These are phyloP conservation scores for Sclerotinia nivalis DNA, from an alignment of 2,329 filamentous ascomycete species.

Conservation along the genomic window DNA sequence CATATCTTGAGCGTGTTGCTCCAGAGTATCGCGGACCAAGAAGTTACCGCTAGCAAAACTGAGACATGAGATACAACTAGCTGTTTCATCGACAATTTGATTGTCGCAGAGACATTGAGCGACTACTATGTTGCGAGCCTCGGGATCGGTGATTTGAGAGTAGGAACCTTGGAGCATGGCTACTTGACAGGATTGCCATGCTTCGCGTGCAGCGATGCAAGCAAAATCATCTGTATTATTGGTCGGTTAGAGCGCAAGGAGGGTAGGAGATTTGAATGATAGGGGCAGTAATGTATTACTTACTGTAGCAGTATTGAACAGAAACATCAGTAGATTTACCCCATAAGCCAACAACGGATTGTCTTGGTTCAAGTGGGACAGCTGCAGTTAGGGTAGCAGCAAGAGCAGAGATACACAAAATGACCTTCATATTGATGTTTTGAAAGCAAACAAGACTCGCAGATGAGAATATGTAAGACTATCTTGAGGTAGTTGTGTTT, in stretches of 20 bases:
- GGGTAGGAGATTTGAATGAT: rapidly evolving
- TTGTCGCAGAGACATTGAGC: conserved; percentile 7
- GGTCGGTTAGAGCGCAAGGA: neutral
- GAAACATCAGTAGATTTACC: neutral
- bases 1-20: neutral
- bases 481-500: neutral
- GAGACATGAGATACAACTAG: conserved; percentile 6
- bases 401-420: neutral
- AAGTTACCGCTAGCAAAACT: neutral
- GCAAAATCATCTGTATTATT: neutral
- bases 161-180: neutral
- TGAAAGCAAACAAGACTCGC: too few species aligned
- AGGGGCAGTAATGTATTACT: neutral
- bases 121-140: neutral
- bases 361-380: neutral
- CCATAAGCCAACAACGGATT: neutral
- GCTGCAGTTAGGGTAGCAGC: neutral
- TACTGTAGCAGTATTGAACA: conserved; percentile 6
- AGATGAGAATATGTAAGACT: neutral
- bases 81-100: neutral
- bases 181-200: conserved; percentile 12
- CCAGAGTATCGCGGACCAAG: neutral
- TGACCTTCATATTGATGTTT: neutral
- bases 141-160: neutral
- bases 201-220: neutral